These are phyloP conservation scores for Fonsecaea monophora DNA, from an alignment of 2,329 filamentous ascomycete species.

Conservation along the genomic window DNA sequence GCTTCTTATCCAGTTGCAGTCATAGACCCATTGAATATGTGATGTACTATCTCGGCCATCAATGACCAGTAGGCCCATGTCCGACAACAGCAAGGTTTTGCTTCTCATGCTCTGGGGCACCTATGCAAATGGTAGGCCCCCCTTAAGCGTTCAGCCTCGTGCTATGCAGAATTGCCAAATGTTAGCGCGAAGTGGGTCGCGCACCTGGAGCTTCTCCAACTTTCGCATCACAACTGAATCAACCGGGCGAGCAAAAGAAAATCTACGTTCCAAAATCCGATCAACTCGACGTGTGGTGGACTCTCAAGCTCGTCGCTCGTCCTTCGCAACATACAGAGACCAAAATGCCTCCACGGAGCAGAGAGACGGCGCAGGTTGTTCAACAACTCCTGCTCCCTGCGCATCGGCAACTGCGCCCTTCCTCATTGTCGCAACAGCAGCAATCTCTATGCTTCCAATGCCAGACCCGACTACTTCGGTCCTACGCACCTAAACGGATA, in stretches of 20 bases:
- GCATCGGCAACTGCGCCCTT: background rate
- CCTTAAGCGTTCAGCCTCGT: background rate
- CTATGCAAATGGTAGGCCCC: background rate
- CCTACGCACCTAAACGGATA: background rate
- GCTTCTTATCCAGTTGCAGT: too few relatives aligned
- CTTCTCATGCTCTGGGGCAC: background rate
- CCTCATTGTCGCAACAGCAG: background rate
- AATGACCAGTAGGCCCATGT: too few relatives aligned
- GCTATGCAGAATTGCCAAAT: background rate
- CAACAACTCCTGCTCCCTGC: slow-evolving; percentile 9
- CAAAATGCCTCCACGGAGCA: slow-evolving; percentile 21
- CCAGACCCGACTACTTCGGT: slow-evolving; percentile 20
- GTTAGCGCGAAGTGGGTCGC: background rate
- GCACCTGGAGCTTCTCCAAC: background rate
- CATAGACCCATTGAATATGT: too few relatives aligned
- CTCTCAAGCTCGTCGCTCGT: background rate
- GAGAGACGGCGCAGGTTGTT: slow-evolving; percentile 15
- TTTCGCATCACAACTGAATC: background rate
- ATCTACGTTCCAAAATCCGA: background rate
- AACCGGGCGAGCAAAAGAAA: background rate
- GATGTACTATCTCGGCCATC: too few relatives aligned
- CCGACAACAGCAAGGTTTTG: background rate
- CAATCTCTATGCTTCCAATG: slow-evolving; percentile 24
- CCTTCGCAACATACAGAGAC: background rate
- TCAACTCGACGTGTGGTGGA: background rate